phyloP scores from a whole-genome alignment of 2,329 filamentous ascomycete species.

The Clonostachys rhizophaga region DNA sequence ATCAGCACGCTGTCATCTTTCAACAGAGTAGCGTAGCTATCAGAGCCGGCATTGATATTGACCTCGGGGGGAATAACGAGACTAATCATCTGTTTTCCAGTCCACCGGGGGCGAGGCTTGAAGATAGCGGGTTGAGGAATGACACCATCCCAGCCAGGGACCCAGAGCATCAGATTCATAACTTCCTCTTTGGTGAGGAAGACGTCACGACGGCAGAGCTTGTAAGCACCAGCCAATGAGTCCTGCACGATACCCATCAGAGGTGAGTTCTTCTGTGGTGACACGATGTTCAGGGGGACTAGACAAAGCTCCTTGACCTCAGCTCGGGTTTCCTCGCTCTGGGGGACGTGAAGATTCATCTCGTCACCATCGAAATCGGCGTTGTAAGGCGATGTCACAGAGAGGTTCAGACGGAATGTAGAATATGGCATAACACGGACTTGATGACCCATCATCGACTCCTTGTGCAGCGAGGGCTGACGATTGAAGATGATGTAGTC shows the following conservation, averaged over 20 bases:
- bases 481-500: slow-evolving; percentile 99
- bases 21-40: slow-evolving; percentile 54
- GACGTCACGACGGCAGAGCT: slow-evolving; percentile 87
- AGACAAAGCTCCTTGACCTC: slow-evolving; percentile 93
- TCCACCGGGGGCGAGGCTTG: slow-evolving; percentile 91
- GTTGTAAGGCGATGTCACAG: slow-evolving; percentile 98
- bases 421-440: slow-evolving; percentile 99
- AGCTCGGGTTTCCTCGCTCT: slow-evolving; percentile 93
- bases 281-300: slow-evolving; percentile 98
- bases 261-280: slow-evolving; percentile 91
- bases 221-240: slow-evolving; percentile 93
- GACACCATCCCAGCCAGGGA: slow-evolving; percentile 94
- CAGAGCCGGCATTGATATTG: slow-evolving; percentile 68
- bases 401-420: slow-evolving; percentile 95
- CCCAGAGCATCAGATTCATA: slow-evolving; percentile 97
- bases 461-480: slow-evolving; percentile 97
- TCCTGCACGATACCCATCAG: slow-evolving; percentile 99
- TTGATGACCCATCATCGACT: slow-evolving; percentile 99
- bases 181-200: slow-evolving; percentile 88
- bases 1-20: slow-evolving; percentile 79
- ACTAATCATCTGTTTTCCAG: slow-evolving; percentile 95
- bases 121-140: slow-evolving; percentile 91
- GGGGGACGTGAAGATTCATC: slow-evolving; percentile 99
- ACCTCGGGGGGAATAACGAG: slow-evolving; percentile 86
- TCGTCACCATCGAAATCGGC: slow-evolving; percentile 99